Conservation (phyloP, 2,329 filamentous ascomycete species). For the Pseudopithomyces chartarum region DNA sequence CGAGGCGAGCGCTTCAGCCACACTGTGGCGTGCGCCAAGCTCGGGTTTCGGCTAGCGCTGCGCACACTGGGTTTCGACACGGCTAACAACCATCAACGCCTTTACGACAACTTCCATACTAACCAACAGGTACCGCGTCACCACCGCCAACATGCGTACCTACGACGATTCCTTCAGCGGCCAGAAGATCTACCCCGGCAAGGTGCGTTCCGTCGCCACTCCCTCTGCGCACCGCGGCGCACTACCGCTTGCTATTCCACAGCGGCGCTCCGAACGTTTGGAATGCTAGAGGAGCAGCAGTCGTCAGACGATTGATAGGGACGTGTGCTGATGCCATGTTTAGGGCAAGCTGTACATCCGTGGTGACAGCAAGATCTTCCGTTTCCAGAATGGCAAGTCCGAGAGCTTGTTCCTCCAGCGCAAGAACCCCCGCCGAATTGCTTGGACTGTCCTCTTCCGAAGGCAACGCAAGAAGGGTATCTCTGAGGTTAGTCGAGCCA, state of each 20-base stretch:
- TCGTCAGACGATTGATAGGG: conserved; percentile 15
- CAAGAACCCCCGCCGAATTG: conserved; percentile 99
- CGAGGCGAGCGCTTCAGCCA: neutral
- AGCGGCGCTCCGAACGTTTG: conserved; percentile 19
- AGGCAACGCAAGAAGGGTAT: conserved; percentile 99
- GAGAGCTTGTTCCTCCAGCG: conserved; percentile 99
- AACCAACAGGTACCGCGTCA: conserved; percentile 47
- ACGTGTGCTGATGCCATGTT: conserved; percentile 34
- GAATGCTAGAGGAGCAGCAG: conserved; percentile 18
- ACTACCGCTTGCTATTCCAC: conserved; percentile 31
- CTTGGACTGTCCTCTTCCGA: conserved; percentile 98
- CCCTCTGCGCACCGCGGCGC: conserved; percentile 12
- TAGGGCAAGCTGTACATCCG: conserved; percentile 99
- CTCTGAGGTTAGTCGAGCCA: conserved; percentile 79
- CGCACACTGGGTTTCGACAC: neutral
- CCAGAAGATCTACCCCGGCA: conserved; percentile 79
- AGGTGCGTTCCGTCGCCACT: conserved; percentile 60
- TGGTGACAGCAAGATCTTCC: conserved; percentile 99
- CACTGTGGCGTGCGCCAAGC: neutral
- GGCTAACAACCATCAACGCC: conserved; percentile 14
- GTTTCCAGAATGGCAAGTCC: conserved; percentile 99
- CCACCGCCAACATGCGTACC: conserved; percentile 70
- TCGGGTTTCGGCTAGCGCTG: neutral
- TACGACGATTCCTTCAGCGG: conserved; percentile 81
- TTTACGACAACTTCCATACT: conserved; percentile 43